Evolutionary conservation across 1,284 basidiomycete genomes (phyloP).

Genomic region (Rhodotorula sp.): DNA sequence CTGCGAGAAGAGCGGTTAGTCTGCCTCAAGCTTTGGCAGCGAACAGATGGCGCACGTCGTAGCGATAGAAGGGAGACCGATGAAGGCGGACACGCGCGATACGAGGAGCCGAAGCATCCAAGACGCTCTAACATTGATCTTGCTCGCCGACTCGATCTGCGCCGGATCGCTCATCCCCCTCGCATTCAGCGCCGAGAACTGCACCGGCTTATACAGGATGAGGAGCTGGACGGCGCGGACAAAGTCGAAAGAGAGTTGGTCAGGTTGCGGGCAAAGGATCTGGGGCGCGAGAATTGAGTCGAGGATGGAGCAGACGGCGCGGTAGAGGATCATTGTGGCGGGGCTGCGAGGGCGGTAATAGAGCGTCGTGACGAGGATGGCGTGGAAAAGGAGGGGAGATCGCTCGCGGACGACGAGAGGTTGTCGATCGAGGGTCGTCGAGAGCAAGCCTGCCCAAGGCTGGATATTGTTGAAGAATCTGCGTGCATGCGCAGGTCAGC

Average conservation of each 20-base stretch:
- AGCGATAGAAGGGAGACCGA: slow-evolving; percentile 30
- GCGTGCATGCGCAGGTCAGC: neutral
- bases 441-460: slow-evolving; percentile 31
- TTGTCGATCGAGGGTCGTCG: slow-evolving; percentile 26
- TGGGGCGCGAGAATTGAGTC: slow-evolving; percentile 36
- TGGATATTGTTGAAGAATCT: slow-evolving; percentile 35
- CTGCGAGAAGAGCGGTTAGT: neutral
- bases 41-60: slow-evolving; percentile 5
- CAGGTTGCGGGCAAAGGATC: slow-evolving; percentile 39
- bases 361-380: slow-evolving; percentile 35
- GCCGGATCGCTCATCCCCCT: slow-evolving; percentile 23
- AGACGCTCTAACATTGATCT: slow-evolving; percentile 38
- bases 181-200: slow-evolving; percentile 27
- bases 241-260: slow-evolving; percentile 36
- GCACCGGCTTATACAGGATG: slow-evolving; percentile 38
- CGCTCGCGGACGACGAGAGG: slow-evolving; percentile 28
- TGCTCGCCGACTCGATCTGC: slow-evolving; percentile 29
- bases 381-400: slow-evolving; percentile 38
- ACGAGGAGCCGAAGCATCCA: slow-evolving; percentile 36
- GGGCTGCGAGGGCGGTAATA: slow-evolving; percentile 36
- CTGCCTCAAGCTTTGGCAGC: too few relatives aligned
- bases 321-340: slow-evolving; percentile 30
- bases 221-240: slow-evolving; percentile 35
- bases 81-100: slow-evolving; percentile 23
- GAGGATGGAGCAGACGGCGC: slow-evolving; percentile 31